Conservation (phyloP, 495 filamentous ascomycete genomes). For the Platismatia glauca region DNA sequence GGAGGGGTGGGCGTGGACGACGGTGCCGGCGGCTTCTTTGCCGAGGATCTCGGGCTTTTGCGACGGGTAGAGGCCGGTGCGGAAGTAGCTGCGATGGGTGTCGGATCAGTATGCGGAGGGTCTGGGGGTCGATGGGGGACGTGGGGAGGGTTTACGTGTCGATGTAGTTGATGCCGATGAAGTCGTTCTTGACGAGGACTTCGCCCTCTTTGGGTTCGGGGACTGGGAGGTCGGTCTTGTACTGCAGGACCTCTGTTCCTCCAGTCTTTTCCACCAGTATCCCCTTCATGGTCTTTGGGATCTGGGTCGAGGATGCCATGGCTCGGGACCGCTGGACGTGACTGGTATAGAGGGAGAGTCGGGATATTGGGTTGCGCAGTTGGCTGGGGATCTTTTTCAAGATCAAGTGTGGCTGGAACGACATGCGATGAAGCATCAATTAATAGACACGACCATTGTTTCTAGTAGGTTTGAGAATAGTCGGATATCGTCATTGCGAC, state of each 20-base stretch:
- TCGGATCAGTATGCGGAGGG: constrained; percentile 27
- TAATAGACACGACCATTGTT: too few species aligned
- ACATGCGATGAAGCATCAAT: not conserved
- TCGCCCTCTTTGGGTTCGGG: constrained; percentile 62
- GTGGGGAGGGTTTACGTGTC: constrained; percentile 22
- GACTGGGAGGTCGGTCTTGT: constrained; percentile 66
- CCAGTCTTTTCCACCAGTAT: constrained; percentile 68
- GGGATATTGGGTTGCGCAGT: constrained; percentile 1
- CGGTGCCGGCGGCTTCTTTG: constrained; percentile 65
- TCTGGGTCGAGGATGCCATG: constrained; percentile 36
- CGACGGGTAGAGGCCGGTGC: constrained; percentile 72
- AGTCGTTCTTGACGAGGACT: constrained; percentile 77
- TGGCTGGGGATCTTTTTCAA: constrained; percentile 1
- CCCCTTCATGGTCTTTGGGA: constrained; percentile 64
- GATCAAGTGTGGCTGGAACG: not conserved
- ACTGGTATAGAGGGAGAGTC: constrained; percentile 13
- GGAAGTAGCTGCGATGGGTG: constrained; percentile 57
- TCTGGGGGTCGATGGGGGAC: not conserved
- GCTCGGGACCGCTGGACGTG: constrained; percentile 20
- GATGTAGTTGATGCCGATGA: constrained; percentile 84
- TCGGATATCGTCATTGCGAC: too few species aligned
- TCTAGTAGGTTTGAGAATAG: too few species aligned
- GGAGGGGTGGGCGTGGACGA: constrained; percentile 44
- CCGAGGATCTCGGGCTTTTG: constrained; percentile 75
- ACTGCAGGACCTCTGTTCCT: constrained; percentile 68